These are phyloP conservation scores for Anthoceros angustus DNA, from an alignment of 225 moss, liverwort and hornwort genomes.

Conservation along the genomic window DNA sequence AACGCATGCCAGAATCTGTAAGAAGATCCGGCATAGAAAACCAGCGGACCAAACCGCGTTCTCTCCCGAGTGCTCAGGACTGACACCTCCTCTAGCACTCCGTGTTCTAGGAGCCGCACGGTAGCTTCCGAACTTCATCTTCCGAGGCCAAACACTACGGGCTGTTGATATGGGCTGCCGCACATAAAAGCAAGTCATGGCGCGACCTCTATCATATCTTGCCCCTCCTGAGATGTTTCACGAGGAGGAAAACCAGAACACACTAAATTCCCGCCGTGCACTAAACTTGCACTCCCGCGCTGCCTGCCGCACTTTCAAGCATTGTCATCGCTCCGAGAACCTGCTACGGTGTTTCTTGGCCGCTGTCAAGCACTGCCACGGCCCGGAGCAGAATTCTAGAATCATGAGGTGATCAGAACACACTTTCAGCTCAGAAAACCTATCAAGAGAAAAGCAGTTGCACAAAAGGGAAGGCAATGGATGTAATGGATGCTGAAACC, in stretches of 20 bases:
- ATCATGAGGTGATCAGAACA: no score
- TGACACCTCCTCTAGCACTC: neutral
- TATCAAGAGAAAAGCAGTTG: neutral
- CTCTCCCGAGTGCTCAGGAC: conserved; percentile 33
- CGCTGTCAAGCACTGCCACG: no score
- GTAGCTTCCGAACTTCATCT: conserved; percentile 4
- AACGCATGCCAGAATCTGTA: conserved; percentile 52
- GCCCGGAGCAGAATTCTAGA: no score
- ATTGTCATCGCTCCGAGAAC: no score
- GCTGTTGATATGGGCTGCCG: neutral
- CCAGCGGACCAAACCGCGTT: conserved; percentile 22
- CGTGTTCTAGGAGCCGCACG: conserved; percentile 6
- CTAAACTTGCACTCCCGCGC: no score
- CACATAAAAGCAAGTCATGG: neutral
- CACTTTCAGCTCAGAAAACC: no score
- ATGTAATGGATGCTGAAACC: neutral
- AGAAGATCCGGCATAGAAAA: conserved; percentile 22
- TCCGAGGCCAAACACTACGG: neutral
- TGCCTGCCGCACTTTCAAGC: no score
- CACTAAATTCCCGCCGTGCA: no score
- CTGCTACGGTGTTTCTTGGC: no score
- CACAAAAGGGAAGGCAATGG: neutral
- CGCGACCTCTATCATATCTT: no score
- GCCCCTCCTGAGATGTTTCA: no score
- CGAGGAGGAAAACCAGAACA: no score